A percentile compares a stretch with the other conserved stretches of the same genome.
Evolutionary conservation across 768 basidiomycete species (phyloP).

Genomic region (Inosperma sp.): DNA sequence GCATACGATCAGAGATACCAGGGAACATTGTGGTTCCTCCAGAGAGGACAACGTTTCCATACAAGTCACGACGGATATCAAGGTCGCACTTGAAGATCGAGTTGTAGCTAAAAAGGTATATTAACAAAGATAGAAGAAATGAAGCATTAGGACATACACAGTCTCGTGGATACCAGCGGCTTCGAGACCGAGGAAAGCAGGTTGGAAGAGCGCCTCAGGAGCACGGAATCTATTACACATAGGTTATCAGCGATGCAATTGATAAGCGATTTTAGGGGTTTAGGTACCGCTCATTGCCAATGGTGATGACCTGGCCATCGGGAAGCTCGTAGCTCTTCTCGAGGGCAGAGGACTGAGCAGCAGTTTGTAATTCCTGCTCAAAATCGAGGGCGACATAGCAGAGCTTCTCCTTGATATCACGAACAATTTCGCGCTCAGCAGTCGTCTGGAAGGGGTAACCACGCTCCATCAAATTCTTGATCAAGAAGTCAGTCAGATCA

Average conservation of each 20-base stretch:
- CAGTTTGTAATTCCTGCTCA: slow-evolving; percentile 88
- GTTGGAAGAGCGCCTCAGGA: slow-evolving; percentile 93
- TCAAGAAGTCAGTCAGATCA: slow-evolving; percentile 80
- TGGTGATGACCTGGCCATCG: slow-evolving; percentile 94
- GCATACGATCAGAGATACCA: slow-evolving; percentile 94
- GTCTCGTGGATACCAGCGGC: slow-evolving; percentile 91
- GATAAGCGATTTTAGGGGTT: slow-evolving; percentile 40
- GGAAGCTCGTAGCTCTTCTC: slow-evolving; percentile 92
- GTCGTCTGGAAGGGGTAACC: slow-evolving; percentile 94
- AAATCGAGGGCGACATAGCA: slow-evolving; percentile 95
- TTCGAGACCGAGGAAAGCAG: slow-evolving; percentile 84
- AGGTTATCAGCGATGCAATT: slow-evolving; percentile 43
- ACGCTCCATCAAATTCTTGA: slow-evolving; percentile 85
- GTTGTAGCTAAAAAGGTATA: slow-evolving; percentile 45
- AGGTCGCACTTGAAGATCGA: slow-evolving; percentile 86
- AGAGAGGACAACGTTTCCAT: slow-evolving; percentile 81
- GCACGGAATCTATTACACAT: slow-evolving; percentile 74
- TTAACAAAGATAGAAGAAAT: slow-evolving; percentile 5
- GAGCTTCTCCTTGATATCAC: slow-evolving; percentile 97
- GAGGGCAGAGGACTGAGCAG: slow-evolving; percentile 80
- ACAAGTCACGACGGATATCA: slow-evolving; percentile 77
- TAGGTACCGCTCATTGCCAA: slow-evolving; percentile 88
- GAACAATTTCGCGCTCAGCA: slow-evolving; percentile 89
- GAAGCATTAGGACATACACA: slow-evolving; percentile 42
- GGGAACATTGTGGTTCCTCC: slow-evolving; percentile 96